Conservation (phyloP, 345 rosid species). For the Adansonia digitata region DNA sequence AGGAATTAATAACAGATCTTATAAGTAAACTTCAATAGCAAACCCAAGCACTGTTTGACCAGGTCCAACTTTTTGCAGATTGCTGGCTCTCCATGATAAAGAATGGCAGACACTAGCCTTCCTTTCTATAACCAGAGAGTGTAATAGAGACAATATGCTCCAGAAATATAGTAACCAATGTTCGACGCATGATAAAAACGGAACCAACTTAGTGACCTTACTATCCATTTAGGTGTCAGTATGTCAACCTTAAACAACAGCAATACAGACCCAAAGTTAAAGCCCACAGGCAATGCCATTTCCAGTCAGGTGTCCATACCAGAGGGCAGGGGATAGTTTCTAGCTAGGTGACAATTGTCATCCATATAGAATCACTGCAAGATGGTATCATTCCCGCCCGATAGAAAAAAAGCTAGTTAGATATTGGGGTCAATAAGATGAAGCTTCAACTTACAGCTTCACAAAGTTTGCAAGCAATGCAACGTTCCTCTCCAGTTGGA, state of each 20-base stretch:
- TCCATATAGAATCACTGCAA: neutral
- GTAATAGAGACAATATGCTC: neutral
- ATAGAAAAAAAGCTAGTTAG: neutral
- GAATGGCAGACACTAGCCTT: neutral
- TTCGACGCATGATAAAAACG: neutral
- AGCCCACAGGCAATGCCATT: neutral
- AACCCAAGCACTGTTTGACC: neutral
- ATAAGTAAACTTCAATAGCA: neutral
- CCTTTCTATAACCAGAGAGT: neutral
- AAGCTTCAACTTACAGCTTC: conserved; percentile 68
- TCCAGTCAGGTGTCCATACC: neutral
- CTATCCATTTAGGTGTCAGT: neutral
- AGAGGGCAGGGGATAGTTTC: neutral
- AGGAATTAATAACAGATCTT: neutral
- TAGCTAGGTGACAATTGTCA: neutral
- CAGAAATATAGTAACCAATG: neutral
- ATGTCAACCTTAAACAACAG: neutral
- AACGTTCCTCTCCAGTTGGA: conserved; percentile 94
- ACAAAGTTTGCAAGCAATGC: conserved; percentile 99
- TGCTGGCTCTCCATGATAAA: neutral
- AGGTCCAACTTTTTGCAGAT: neutral
- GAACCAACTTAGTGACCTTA: neutral
- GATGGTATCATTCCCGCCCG: neutral
- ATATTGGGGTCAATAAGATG: neutral
- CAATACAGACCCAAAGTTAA: neutral